Base-by-base conservation (phyloP, 495 filamentous ascomycete genomes). In the Paragyromitra xinjiangensis region DNA sequence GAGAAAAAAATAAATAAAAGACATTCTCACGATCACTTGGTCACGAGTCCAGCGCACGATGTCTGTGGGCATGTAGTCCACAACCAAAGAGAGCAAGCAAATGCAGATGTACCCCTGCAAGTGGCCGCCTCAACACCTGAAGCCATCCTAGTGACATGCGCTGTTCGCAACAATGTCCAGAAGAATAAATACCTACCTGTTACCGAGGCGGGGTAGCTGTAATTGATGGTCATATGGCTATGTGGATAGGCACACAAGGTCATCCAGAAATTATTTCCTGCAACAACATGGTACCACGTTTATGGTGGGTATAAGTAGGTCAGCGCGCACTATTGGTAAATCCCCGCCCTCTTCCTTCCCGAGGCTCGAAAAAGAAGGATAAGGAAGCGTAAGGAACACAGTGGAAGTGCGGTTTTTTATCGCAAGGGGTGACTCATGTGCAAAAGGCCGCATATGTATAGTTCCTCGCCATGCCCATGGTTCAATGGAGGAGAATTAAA, bases 351-450 rank as follows among this genome's bases (percentile, higher is more conserved):
- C 64, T 26, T 29, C 34, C 8, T 40, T 24, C 24, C 26, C 29
- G 26, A 39, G 11, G 44, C 44, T 34, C 6, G 1, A 44, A 65
- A 22, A 29, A 69, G 53, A 69, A 59, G 53, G 24, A 45, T 9
- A 48, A 70, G 29, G 65, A 63, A 70, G 44, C 5, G 42, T 19
- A 73, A 66, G 62, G 74, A 77, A 77, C 53, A 53, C 24, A 14
- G 29, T 19, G 11, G 71, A 73, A 37, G 42, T 50, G 12, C 51
- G 59, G 26, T 64, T 67, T 72, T 72, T 67, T 59, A 37, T 70
- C 65, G 69, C 51, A 77, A 77, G 74, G 62, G 62, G 74, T 77
- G 74, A 77, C 74, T 77, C 74, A 77, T 73, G 74, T 66, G 50
- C 59, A 59, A 77, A 66, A 61, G 66, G 69, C 69, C 69, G 74